These are phyloP conservation scores for Pisolithus sp. DNA, from an alignment of 768 basidiomycete species.

Conservation along the genomic window DNA sequence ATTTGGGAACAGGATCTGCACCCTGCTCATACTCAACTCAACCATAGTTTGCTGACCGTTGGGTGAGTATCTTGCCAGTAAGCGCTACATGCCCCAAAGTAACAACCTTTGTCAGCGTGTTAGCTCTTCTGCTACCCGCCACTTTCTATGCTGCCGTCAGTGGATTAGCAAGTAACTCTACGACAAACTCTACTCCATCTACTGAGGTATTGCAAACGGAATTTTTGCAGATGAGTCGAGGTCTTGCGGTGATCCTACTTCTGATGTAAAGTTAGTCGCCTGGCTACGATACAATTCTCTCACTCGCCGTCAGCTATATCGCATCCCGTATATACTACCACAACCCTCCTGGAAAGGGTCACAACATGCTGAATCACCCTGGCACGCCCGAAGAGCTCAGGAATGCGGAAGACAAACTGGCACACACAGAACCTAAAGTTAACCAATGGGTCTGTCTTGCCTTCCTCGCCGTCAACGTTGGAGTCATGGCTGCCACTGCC, in stretches of 20 bases:
- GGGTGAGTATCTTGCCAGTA: slow-evolving; percentile 37
- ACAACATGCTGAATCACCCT: slow-evolving; percentile 35
- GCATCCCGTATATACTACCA: slow-evolving; percentile 63
- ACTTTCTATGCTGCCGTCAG: slow-evolving; percentile 62
- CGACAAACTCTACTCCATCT: slow-evolving; percentile 4
- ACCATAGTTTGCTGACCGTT: slow-evolving; percentile 61
- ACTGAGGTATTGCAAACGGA: slow-evolving; percentile 36
- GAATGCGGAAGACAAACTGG: slow-evolving; percentile 26
- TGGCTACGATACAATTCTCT: not conserved
- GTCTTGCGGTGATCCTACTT: slow-evolving; percentile 57
- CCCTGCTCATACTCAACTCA: slow-evolving; percentile 58
- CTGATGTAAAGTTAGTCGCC: slow-evolving; percentile 37
- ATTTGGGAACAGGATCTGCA: slow-evolving; percentile 64
- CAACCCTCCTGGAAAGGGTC: slow-evolving; percentile 59
- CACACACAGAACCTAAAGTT: slow-evolving; percentile 42
- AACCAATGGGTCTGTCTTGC: slow-evolving; percentile 58
- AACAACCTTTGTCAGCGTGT: slow-evolving; percentile 36
- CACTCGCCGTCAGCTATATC: slow-evolving; percentile 43
- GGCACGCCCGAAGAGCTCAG: slow-evolving; percentile 36
- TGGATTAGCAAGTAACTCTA: slow-evolving; percentile 12
- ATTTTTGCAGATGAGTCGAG: slow-evolving; percentile 60
- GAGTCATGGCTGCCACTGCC: slow-evolving; percentile 60
- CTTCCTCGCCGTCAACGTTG: slow-evolving; percentile 47
- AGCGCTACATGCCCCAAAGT: not conserved
- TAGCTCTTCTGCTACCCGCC: slow-evolving; percentile 57